Base-by-base conservation (phyloP, 2,329 filamentous ascomycete species). In the Aspergillus latus region DNA sequence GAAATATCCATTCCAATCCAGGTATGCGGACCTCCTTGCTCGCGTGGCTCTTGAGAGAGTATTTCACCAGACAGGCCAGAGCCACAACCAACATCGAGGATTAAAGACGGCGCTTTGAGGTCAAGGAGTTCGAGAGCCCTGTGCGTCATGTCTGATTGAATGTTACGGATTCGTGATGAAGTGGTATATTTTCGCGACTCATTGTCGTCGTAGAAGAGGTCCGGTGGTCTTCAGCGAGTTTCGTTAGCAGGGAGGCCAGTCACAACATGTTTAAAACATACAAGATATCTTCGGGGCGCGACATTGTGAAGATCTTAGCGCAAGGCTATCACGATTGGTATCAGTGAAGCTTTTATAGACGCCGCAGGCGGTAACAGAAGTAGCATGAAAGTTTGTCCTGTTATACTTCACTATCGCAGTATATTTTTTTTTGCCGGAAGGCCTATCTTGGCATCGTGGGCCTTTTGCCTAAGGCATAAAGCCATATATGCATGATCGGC, bases 1-100 rank as follows among this genome's bases (percentile, higher is more conserved):
- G 89, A 91, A 26, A 99, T 87, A 71, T 99, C 94, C 88, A 97
- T 93, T 58, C 94, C 94, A n/a, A 97, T 81, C 94, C 94, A 99
- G 1, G 87, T 87, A 77, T 99, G 94, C 3, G 92, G 91, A 0
- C 92, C 92, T 53, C 89, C 89, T 57, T 91, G 86, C 9, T 87
- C 82, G 1, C 83, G 80, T 0, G 81, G 74, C 0, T 88, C 78
- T n/a, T 85, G 80, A 10, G 90, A 92, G 45, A 99, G 84, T 57
- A 97, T 97, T 73, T 97, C 92, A 70, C 94, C 94, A 0, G 90
- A 96, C 21, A 99, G 85, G 11, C 94, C 94, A 64, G 90, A 95
- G 68, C 94, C 94, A 75, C 94, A 97, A 72, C 94, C 94, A n/a
- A 97, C 79, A 72, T 99, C 94, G 71, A 99, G 90, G 70, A 99